These are phyloP conservation scores for Hypoxylon sp. DNA, from an alignment of 2,329 filamentous ascomycete genomes.

Conservation along the genomic window DNA sequence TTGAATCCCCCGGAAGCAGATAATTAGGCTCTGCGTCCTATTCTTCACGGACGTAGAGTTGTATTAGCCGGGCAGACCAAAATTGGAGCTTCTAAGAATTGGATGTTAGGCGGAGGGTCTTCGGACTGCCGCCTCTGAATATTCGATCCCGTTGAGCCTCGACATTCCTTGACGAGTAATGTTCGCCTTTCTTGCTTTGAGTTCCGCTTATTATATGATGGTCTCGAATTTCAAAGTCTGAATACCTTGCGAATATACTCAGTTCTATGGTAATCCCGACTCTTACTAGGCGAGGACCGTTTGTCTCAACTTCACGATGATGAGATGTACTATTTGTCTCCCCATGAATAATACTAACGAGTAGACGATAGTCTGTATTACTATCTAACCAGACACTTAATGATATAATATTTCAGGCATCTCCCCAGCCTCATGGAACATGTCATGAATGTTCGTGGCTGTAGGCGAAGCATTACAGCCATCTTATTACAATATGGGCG, in stretches of 20 bases:
- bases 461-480: conserved; percentile 11
- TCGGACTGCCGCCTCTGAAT: conserved; percentile 57
- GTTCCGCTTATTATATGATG: neutral
- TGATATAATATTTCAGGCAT: conserved; percentile 7
- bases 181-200: conserved; percentile 1
- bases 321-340: neutral
- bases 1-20: conserved; percentile 70
- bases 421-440: neutral
- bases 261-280: neutral
- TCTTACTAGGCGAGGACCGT: neutral
- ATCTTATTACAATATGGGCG: neutral
- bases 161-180: conserved; percentile 59
- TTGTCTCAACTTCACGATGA: neutral
- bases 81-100: conserved; percentile 76
- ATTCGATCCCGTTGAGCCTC: conserved; percentile 76
- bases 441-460: conserved; percentile 8
- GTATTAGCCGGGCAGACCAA: conserved; percentile 71
- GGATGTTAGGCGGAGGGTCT: conserved; percentile 64
- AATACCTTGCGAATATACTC: neutral
- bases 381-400: neutral
- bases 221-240: neutral
- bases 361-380: neutral
- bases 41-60: conserved; percentile 65
- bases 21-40: conserved; percentile 66
- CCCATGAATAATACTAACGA: neutral